Percentiles rank a stretch among this genome's conserved stretches.
These are phyloP conservation scores for Exophiala oligosperma DNA, from an alignment of 2,329 filamentous ascomycete genomes.

Conservation along the genomic window DNA sequence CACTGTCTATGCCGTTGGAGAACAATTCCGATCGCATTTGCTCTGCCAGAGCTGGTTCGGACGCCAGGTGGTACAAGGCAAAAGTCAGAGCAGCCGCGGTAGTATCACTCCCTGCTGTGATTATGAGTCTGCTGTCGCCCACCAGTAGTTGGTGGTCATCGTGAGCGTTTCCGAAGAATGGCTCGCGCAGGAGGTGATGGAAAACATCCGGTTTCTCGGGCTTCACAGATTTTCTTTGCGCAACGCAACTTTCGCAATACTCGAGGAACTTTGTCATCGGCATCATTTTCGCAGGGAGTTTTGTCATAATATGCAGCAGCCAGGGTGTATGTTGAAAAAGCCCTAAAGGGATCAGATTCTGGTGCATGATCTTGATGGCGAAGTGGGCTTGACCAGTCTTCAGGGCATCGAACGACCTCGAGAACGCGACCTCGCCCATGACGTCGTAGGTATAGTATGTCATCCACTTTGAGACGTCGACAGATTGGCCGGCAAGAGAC, in stretches of 20 bases:
- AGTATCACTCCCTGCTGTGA: constrained; percentile 36
- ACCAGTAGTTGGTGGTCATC: constrained; percentile 19
- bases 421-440: constrained; percentile 38
- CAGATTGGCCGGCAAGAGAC: no score
- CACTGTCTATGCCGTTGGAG: no score
- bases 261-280: constrained; percentile 36
- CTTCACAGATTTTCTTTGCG: constrained; percentile 33
- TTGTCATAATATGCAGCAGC: constrained; percentile 22
- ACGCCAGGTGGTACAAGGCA: constrained; percentile 42
- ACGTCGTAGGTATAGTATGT: constrained; percentile 36
- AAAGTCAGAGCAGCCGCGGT: constrained; percentile 41
- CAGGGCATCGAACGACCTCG: constrained; percentile 35
- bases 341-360: constrained; percentile 28
- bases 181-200: no score
- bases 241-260: constrained; percentile 37
- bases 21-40: no score
- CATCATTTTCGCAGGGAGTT: constrained; percentile 35
- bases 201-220: no score
- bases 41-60: no score
- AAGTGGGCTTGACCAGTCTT: constrained; percentile 33
- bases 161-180: no score
- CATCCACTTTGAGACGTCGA: constrained; percentile 41
- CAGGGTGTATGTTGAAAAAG: constrained; percentile 24
- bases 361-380: constrained; percentile 39
- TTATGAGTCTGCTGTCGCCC: constrained; percentile 33